Evolutionary conservation across 2,329 filamentous ascomycete species (phyloP), one percentile per base, ranked within the genome.

Genomic region (Botrytis fragariae): DNA sequence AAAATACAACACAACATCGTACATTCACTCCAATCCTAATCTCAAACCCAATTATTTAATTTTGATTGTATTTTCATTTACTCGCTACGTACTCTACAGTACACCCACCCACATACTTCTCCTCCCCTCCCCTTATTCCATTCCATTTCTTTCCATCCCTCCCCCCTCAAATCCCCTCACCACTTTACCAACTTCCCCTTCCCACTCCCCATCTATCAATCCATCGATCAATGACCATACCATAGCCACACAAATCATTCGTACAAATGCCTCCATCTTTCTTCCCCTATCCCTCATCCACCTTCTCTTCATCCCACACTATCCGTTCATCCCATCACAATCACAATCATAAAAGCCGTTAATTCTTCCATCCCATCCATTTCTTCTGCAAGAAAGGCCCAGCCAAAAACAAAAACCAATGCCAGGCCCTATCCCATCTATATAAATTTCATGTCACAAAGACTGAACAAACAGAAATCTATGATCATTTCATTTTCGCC

Each of bases 261-360:
- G 64, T 68, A 68, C 64, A 68, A 39, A 68, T 57, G 32, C 48
- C 64, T 54, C n/a, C 35, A 29, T 54, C 64, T 29, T 54, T 9
- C 25, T 39, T 7, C 32, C 12, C 14, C 4, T 10, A 8, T 12
- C 45, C 35, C 32, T 14, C 9, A 25, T 22, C 18, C 42, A 45
- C 14, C 32, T 42, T 39, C n/a, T 25, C 39, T 48, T 4, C 25
- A 44, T 35, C 57, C 5, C 6, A 48, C 35, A 25, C 57, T n/a
- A 45, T 39, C 42, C 54, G 45, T 35, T 42, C 48, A 35, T 69
- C 48, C 44, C 22, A 57, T n/a, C 57, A 18, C 29, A 59, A 57
- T n/a, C 57, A 18, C 39, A 59, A 62, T 71, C 69, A 62, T 71
- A 71, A 71, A 62, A 48, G 69, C 69, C 69, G 57, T 68, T 51